Evolutionary conservation across 257 asterid species (phyloP), one percentile per base, ranked within the genome.

Genomic region (Solanum gandarillasii): DNA sequence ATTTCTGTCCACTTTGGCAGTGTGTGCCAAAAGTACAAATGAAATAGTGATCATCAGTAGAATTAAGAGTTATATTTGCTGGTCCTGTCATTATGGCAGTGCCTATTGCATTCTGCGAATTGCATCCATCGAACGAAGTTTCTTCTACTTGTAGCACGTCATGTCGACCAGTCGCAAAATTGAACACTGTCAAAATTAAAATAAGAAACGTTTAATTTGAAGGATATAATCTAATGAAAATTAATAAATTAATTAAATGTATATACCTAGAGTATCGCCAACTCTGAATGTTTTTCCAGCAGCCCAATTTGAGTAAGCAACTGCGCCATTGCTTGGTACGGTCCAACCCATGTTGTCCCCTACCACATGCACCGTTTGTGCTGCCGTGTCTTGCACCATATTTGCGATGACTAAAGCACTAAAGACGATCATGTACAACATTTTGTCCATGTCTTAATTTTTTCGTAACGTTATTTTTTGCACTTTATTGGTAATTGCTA

Each of bases 1-100:
- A 92, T 68, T 88, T 92, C 90, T 91, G 94, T 2, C 94, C 95
- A 2, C 9, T 4, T 31, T 9, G 65, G 84, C 96, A 94, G 70
- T 94, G 96, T 67, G 87, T 7, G 43, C 90, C 94, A 4, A 93
- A 0, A 11, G 92, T 89, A 91, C 93, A 94, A 48, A 94, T 92
- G 89, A 88, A 94, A 86, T 91, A 81, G 90, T 90, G 92, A 7
- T 87, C 86, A 3, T 95, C 95, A 36, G 87, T 43, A 4, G 94
- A 46, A 84, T n/a, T 85, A 35, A 94, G 91, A 35, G 91, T 91
- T 13, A 93, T 18, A 83, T 89, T 93, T 10, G 88, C 88, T 16
- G 95, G 96, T 29, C 93, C 93, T 5, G 74, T 6, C 65, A 78
- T 21, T 83, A 90, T 90, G 25, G 83, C 0, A 1, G 3, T 21